phyloP scores from a whole-genome alignment of 1,284 basidiomycete species.

The Leucoagaricus sp. region DNA sequence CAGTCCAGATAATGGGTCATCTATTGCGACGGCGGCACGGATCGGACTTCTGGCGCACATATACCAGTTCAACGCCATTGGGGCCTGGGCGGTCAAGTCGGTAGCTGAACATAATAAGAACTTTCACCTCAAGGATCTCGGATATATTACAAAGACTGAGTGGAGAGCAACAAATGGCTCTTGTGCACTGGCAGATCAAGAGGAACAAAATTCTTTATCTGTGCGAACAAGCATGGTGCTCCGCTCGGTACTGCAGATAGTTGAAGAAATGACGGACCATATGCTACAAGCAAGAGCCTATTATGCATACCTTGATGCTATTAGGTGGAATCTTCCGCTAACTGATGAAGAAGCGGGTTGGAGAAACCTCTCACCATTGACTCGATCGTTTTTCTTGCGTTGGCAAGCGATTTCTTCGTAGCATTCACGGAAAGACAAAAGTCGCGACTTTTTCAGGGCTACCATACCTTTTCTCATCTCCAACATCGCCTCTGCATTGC shows the following conservation, averaged over 20 bases:
- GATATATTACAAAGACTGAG: no score
- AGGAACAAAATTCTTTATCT: no score
- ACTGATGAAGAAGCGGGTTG: no score
- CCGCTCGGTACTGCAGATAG: neutral
- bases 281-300: neutral
- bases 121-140: no score
- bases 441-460: neutral
- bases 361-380: no score
- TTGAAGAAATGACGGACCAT: neutral
- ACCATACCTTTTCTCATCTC: neutral
- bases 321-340: neutral
- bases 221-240: neutral
- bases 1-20: neutral
- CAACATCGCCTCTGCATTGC: neutral
- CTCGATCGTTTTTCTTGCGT: no score
- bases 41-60: constrained; percentile 1
- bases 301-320: neutral
- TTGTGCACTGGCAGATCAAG: no score
- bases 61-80: neutral
- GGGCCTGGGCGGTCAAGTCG: no score
- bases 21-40: neutral
- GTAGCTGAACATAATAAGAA: no score
- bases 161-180: no score
- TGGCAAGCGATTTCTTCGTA: no score
- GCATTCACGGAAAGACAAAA: neutral